Percentiles rank a stretch among this genome's conserved stretches.
These are phyloP conservation scores for Rhizopogon roseolus DNA, from an alignment of 768 basidiomycete species.

Conservation along the genomic window DNA sequence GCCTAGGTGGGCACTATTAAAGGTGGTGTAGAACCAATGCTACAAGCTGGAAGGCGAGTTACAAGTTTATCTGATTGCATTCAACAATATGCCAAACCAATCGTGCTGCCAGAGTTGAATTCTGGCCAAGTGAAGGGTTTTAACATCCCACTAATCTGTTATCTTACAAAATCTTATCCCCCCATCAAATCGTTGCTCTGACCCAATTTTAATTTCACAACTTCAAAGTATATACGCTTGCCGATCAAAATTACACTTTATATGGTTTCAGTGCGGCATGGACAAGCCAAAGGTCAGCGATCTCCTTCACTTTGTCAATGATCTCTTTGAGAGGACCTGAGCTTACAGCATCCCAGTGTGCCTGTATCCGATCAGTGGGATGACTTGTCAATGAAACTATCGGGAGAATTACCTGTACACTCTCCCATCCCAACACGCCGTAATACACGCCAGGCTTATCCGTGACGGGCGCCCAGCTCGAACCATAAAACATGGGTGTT, in stretches of 20 bases:
- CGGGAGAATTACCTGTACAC: constrained; percentile 20
- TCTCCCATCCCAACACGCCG: constrained; percentile 35
- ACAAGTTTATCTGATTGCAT: background rate
- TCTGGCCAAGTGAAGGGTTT: background rate
- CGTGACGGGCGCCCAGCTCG: constrained; percentile 22
- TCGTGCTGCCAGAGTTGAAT: background rate
- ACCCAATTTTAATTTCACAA: background rate
- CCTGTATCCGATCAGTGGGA: constrained; percentile 16
- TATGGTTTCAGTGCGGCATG: constrained; percentile 20
- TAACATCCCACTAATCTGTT: background rate
- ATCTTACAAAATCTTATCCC: no score
- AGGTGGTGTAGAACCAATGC: background rate
- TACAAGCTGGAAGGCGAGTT: no score
- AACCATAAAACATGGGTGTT: constrained; percentile 20
- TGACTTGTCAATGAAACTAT: background rate
- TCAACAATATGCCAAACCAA: background rate
- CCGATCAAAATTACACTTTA: constrained; percentile 1
- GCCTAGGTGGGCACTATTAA: background rate
- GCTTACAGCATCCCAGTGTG: constrained; percentile 29
- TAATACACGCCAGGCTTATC: constrained; percentile 15
- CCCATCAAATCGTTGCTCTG: background rate
- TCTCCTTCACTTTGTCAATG: constrained; percentile 20
- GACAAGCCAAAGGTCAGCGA: constrained; percentile 27
- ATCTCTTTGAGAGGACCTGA: constrained; percentile 20
- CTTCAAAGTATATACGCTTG: background rate